Evolutionary conservation across 2,329 filamentous ascomycete genomes (phyloP), one percentile per base, ranked within the genome.

Genomic region (Sclerotinia subarctica): DNA sequence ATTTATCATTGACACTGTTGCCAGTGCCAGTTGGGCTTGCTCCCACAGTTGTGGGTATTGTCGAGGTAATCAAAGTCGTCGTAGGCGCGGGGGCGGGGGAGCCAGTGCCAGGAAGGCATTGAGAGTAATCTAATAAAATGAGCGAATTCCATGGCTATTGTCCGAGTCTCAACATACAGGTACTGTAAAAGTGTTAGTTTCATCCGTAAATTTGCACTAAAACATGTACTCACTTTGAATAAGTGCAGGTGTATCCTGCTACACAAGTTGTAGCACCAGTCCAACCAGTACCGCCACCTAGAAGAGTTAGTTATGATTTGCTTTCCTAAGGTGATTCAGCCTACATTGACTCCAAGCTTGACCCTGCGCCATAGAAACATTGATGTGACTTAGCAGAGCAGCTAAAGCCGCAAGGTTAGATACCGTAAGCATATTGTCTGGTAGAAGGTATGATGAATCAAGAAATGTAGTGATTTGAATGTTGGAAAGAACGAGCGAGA

Each of bases 1-100:
- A 85, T 32, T 84, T 80, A 66, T 77, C 76, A 75, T 88, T 82
- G 70, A 89, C 80, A 77, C 84, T 85, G 67, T 79, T 66, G 21
- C 69, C 70, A 19, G 69, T 71, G 26, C 59, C 52, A 3, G 42
- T 53, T 69, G 66, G n/a, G 7, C 32, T 59, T n/a, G 49, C 17
- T 17, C 19, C 29, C 66, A 26, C 49, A 17, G 66, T 35, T 13
- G 59, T 65, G 24, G 59, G 62, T 6, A 62, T 65, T 38, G 60
- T 71, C 11, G 47, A 49, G 44, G 60, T 68, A 8, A 53, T 47
- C 5, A 63, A 65, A 35, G 68, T 44, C 15, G 68, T 57, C 47
- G 68, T 42, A 21, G 62, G 29, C 8, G 73, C 53, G 8, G 38
- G 19, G 2, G 46, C 56, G 8, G 38, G 15, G 2, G 46, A 49